Evolutionary conservation across 176 grass and related monocot species (phyloP).

Genomic region (Thinopyrum elongatum): DNA sequence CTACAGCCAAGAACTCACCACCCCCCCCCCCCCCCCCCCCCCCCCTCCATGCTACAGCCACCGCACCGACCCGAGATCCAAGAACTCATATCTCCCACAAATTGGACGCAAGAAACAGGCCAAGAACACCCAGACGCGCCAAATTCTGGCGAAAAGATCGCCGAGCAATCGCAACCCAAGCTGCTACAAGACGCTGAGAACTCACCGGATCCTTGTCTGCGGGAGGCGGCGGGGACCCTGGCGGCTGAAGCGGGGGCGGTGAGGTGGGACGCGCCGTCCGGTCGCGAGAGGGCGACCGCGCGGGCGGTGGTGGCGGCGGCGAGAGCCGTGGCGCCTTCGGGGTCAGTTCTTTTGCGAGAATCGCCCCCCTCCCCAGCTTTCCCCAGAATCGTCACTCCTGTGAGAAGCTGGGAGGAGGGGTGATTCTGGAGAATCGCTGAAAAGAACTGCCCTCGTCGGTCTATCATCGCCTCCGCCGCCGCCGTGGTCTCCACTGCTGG

Average conservation of each 20-base stretch:
- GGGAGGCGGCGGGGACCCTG: not conserved
- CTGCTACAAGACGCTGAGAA: not conserved
- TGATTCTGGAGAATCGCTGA: no score
- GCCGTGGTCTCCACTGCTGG: not conserved
- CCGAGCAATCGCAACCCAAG: not conserved
- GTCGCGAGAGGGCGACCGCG: not conserved
- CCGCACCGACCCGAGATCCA: not conserved
- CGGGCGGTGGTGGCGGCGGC: not conserved
- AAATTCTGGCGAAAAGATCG: no score
- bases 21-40: not conserved
- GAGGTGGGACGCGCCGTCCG: not conserved
- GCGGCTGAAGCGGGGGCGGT: not conserved
- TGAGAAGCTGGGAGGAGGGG: no score
- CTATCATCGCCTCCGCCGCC: not conserved
- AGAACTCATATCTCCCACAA: not conserved
- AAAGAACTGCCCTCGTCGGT: no score
- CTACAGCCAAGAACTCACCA: not conserved
- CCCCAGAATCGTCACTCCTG: no score
- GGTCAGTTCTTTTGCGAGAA: no score
- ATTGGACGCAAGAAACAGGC: not conserved
- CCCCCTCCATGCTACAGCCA: not conserved
- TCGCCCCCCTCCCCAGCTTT: no score
- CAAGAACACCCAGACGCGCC: not conserved
- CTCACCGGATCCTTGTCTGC: not conserved
- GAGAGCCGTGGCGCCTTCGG: not conserved